Evolutionary conservation across 805 yeast species (phyloP).

Genomic region (Kazachstania psychrophila): DNA sequence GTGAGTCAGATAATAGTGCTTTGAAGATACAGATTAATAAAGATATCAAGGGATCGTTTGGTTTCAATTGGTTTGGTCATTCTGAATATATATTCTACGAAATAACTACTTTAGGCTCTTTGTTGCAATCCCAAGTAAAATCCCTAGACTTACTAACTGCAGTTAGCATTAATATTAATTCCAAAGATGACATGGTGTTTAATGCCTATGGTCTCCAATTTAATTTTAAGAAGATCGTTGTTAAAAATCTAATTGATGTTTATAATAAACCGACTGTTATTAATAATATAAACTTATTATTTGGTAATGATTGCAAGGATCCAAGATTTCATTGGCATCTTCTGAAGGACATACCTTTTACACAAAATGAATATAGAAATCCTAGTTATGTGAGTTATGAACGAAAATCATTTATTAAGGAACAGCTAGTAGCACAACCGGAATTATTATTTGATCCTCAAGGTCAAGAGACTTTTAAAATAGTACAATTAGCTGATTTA

Average conservation of each 20-base stretch:
- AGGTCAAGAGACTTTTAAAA: slow-evolving; percentile 50
- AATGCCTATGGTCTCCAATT: slow-evolving; percentile 1
- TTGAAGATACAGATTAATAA: slow-evolving; percentile 9
- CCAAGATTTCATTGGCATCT: slow-evolving; percentile 67
- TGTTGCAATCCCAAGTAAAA: not conserved
- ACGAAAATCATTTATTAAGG: not conserved
- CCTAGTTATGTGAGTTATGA: slow-evolving; percentile 11
- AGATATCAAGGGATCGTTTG: slow-evolving; percentile 16
- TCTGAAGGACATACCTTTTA: slow-evolving; percentile 2
- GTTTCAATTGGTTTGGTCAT: slow-evolving; percentile 16
- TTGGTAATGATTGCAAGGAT: slow-evolving; percentile 64
- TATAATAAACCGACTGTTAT: slow-evolving; percentile 24
- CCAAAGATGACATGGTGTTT: no score
- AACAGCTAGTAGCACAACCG: slow-evolving; percentile 3
- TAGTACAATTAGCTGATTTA: slow-evolving; percentile 83
- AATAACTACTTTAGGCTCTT: slow-evolving; percentile 1
- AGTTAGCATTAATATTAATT: no score
- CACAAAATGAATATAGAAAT: slow-evolving; percentile 1
- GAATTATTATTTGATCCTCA: slow-evolving; percentile 7
- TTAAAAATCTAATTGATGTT: not conserved
- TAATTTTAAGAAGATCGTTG: not conserved
- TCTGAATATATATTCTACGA: slow-evolving; percentile 20
- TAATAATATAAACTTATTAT: slow-evolving; percentile 58
- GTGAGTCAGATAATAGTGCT: no score
- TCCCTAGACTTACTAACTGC: no score